Base-by-base conservation (phyloP, 352 stramenopile genomes). In the Pythium apleroticum region DNA sequence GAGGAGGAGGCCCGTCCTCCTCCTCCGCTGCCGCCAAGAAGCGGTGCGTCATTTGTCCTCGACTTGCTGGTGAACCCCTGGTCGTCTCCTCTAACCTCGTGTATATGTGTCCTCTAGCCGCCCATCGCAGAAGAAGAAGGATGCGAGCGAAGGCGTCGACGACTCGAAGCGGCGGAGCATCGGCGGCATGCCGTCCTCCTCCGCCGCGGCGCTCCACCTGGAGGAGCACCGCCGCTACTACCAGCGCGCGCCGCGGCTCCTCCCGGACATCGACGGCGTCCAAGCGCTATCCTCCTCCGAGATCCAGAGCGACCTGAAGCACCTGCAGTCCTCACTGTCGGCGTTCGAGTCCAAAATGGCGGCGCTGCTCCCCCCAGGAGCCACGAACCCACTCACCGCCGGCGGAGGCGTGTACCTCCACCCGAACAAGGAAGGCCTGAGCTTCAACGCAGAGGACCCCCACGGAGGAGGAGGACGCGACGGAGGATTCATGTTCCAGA, bases 261-360 rank as follows among this genome's bases (percentile, higher is more conserved):
- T 91, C 52, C 83, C 83, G 0, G 77, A 88, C 6, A 82, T 90
- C 48, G 62, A 73, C n/a, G 78, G 80, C 48, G 76, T 91, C 52
- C 76, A 76, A 43, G 65, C 71, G 53, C 68, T 91, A 7, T 74
- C 78, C 8, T 56, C 57, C 8, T 77, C 74, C 11, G 83, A 91
- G 52, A 75, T 78, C 17, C 73, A 78, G 55, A 52, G 66, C 17
- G 83, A 91, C 60, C 65, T 91, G n/a, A 86, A 81, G 69, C 67
- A 57, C 28, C 87, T 91, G 14, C 71, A 85, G 62, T 73, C 73
- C 8, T 66, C 84, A 24, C 63, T 91, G 33, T 50, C 57, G 4
- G 65, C 68, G 10, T 91, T 87, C 30, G 82, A 91, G 63, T 49
- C 67, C 27, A 67, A 75, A 17, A 56, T 76, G n/a, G 33, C 61